Base-by-base conservation (phyloP, 306 rosid species). In the Inga laurina region DNA sequence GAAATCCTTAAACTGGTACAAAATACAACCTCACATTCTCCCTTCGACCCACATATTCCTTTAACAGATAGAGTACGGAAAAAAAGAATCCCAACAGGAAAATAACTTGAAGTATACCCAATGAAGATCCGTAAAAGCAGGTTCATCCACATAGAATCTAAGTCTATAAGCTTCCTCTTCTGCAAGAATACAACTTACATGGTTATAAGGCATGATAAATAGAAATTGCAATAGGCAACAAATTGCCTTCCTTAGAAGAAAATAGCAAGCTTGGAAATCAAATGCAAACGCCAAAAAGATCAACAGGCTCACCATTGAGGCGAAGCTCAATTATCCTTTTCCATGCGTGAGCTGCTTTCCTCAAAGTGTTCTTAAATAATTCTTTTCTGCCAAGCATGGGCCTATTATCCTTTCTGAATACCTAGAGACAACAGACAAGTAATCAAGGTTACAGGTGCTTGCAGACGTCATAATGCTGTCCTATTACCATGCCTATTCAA, bases 61-160 rank as follows among this genome's bases (percentile, higher is more conserved):
- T 74, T 8, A 35, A 18, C 5, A 62, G 72, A 37, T 51, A 45
- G 52, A 75, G 72, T 67, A 57, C 66, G 45, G 80, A 61, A 76
- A 43, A 39, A 39, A 41, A 27, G 43, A 67, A 80, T 43, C 45
- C 37, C 69, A 79, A 10, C 59, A 68, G 74, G 39, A 88, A 54
- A 80, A 70, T 8, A 64, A 82, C 64, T 61, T 71, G 80, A 81
- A 84, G 67, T 84, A 82, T 89, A 96, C 98, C 99, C 99, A 96
- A 84, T 96, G 99, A 85, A 96, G 98, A 91, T 96, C 99, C 16
- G 93, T 94, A 88, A 87, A 96, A 32, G 97, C 85, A 72, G 97
- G 94, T 68, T 96, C 89, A 57, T 96, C 99, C 62, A 94, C 93
- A 82, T 75, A 92, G 82, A 75, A 61, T 85, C 99, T 90, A 56